Evolutionary conservation across 108 stramenopile genomes (phyloP), one percentile per base, ranked within the genome.

Genomic region (Skeletonema marinoi): DNA sequence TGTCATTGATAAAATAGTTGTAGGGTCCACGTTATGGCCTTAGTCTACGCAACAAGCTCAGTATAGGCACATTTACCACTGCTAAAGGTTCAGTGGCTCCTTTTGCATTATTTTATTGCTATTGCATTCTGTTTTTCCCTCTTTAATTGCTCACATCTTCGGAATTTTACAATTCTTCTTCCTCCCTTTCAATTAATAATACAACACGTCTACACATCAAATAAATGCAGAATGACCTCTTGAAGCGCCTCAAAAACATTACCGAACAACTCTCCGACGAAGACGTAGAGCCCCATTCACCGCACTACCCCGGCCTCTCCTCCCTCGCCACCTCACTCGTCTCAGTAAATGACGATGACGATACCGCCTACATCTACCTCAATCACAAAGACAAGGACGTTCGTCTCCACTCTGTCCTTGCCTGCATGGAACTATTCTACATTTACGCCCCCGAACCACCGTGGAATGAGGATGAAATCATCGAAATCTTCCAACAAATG

Each of bases 391-490:
- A 93, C 82, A 89, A 89, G 77, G 82, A 88, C 54, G 82, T 96
- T 10, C 89, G 95, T 9, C 80, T 94, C 44, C 76, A 81, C 60
- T 78, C 89, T 0, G 83, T 88, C 32, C 73, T 89, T 2, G 86
- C 80, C 21, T 91, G 88, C 63, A 81, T 89, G 71, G 95, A 96
- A 60, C 61, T 96, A 38, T 91, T 96, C 70, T 78, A 87, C 66
- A 36, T 92, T n/a, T 94, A 91, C 76, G 95, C 93, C 5, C 95
- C 95, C 6, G 84, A 90, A 10, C 88, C 90, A 12, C 95, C 95
- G 17, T 96, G 88, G 87, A 81, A 83, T 58, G 78, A 87, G 11
- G 36, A 65, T 17, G 89, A 94, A 71, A 87, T 89, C 10, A 41
- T 93, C 14, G 66, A 75, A 3, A 83, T 96, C 12, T 96, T 93